Percentiles rank a stretch among this genome's conserved stretches.
phyloP scores from a whole-genome alignment of 257 asterid genomes.

The Solanum chaucha region DNA sequence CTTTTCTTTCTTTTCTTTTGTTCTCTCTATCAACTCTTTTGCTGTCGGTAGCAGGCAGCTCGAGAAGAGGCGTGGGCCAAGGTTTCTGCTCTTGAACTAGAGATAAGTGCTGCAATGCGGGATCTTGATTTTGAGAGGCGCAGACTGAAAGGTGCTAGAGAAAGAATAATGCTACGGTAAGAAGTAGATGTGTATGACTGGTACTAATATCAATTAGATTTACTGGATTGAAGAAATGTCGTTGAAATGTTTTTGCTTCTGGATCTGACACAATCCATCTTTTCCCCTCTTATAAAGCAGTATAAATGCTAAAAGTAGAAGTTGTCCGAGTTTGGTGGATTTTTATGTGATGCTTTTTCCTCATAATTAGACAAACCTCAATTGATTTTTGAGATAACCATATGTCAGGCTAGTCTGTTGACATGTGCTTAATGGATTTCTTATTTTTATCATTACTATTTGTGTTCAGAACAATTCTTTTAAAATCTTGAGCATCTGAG shows the following conservation, averaged over 20 bases:
- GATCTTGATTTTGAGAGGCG: conserved; percentile 95
- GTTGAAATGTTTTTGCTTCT: neutral
- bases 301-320: neutral
- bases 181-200: neutral
- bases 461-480: neutral
- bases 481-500: neutral
- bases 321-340: neutral
- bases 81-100: conserved; percentile 97
- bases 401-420: neutral
- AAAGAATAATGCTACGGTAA: conserved; percentile 98
- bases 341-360: neutral
- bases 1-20: neutral
- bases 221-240: neutral
- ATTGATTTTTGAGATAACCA: neutral
- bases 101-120: conserved; percentile 85
- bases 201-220: neutral
- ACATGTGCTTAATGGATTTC: neutral
- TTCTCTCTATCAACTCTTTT: conserved; percentile 16
- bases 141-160: conserved; percentile 82
- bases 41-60: conserved; percentile 96
- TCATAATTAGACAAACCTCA: neutral
- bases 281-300: neutral
- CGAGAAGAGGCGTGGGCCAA: conserved; percentile 99
- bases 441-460: neutral
- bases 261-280: neutral